A percentile compares a stretch with the other conserved stretches of the same genome.
These are phyloP conservation scores for Umbelopsis sp. DNA, from an alignment of 192 early-diverging fungal genomes.

Conservation along the genomic window DNA sequence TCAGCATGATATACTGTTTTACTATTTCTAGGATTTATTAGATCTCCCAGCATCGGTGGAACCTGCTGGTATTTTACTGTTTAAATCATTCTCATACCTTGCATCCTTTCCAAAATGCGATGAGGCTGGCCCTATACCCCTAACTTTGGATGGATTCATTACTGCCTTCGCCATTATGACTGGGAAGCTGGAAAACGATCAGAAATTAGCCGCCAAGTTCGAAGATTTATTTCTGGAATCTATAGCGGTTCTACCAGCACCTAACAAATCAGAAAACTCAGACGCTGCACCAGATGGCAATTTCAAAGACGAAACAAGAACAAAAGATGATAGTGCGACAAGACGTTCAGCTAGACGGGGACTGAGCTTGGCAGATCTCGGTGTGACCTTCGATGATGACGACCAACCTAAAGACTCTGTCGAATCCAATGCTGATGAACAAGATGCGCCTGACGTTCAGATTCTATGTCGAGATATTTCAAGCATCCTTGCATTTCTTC, in stretches of 20 bases:
- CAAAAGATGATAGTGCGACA: not conserved
- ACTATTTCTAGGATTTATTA: constrained; percentile 23
- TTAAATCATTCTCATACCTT: constrained; percentile 38
- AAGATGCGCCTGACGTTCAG: not conserved
- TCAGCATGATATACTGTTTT: not conserved
- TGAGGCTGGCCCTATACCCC: constrained; percentile 20
- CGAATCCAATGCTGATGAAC: not conserved
- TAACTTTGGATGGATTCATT: constrained; percentile 27
- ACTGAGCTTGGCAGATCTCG: constrained; percentile 29
- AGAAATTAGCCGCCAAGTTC: not conserved
- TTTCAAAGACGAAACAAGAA: not conserved
- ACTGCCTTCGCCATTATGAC: constrained; percentile 28
- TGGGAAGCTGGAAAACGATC: constrained; percentile 26
- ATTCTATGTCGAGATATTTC: constrained; percentile 23
- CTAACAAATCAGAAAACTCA: not conserved
- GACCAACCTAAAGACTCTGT: not conserved
- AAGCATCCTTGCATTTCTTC: constrained; percentile 16
- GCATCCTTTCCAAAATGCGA: constrained; percentile 31
- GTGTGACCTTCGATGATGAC: constrained; percentile 26
- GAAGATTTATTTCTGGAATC: constrained; percentile 28
- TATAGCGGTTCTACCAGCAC: constrained; percentile 22
- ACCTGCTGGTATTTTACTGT: constrained; percentile 33
- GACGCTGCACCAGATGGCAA: not conserved
- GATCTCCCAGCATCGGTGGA: constrained; percentile 27
- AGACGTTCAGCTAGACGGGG: not conserved